Evolutionary conservation across 495 filamentous ascomycete species (phyloP).

Genomic region (Geoglossum glabrum): DNA sequence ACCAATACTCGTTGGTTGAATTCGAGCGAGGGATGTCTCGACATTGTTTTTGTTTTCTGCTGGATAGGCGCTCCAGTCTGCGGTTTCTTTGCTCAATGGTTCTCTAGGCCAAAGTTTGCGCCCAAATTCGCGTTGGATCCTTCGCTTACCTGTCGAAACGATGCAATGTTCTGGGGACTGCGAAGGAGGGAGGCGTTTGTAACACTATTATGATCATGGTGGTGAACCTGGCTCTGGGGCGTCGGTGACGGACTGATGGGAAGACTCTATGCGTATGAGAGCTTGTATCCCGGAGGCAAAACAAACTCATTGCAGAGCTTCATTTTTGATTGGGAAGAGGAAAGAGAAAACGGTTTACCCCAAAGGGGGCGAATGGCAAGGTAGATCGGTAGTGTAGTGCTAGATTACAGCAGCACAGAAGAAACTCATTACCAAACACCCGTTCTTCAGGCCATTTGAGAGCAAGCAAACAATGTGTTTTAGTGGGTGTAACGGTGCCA

Average conservation of each 20-base stretch:
- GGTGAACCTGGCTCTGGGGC: not conserved
- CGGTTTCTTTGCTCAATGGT: not conserved
- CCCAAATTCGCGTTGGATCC: not conserved
- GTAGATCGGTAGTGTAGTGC: not conserved
- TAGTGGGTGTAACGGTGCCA: not conserved
- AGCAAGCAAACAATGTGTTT: not conserved
- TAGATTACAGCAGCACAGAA: not conserved
- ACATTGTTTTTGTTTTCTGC: not conserved
- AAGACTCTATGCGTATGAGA: not conserved
- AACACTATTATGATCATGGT: not conserved
- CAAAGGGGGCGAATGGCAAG: not conserved
- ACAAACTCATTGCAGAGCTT: not conserved
- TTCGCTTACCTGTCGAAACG: not conserved
- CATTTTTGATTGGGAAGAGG: not conserved
- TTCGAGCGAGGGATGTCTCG: not conserved
- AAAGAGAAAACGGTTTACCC: not conserved
- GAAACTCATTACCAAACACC: not conserved
- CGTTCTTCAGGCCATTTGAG: not conserved
- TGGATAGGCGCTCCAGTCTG: constrained; percentile 1
- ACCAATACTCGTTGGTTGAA: not conserved
- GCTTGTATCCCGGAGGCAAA: not conserved
- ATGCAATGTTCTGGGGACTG: not conserved
- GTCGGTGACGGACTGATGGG: not conserved
- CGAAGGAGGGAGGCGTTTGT: not conserved
- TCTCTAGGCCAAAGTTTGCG: not conserved